Percentiles rank a stretch among this genome's conserved stretches.
phyloP scores from a whole-genome alignment of 2,329 filamentous ascomycete species.

The Polytolypa hystricis region DNA sequence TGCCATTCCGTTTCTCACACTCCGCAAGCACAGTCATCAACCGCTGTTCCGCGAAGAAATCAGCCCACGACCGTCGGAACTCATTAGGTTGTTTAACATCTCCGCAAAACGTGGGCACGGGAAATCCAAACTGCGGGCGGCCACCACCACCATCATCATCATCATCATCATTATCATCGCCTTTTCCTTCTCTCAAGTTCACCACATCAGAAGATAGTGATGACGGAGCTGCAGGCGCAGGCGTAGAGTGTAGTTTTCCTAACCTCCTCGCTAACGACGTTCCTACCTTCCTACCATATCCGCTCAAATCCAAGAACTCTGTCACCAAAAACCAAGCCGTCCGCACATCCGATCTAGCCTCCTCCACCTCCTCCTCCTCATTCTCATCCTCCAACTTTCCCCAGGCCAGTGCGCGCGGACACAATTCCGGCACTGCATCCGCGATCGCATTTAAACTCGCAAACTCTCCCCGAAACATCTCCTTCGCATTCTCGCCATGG shows the following conservation, averaged over 20 bases:
- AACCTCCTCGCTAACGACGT: constrained; percentile 61
- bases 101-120: constrained; percentile 75
- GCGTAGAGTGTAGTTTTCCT: constrained; percentile 64
- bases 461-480: constrained; percentile 57
- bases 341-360: not conserved
- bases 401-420: constrained; percentile 63
- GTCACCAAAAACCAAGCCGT: constrained; percentile 49
- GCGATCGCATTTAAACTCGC: constrained; percentile 75
- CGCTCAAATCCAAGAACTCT: constrained; percentile 63
- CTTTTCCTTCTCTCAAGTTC: not conserved
- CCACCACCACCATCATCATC: not conserved
- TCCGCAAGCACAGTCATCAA: constrained; percentile 53
- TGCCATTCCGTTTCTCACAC: constrained; percentile 51
- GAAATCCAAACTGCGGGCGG: constrained; percentile 68
- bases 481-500: constrained; percentile 20
- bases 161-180: no score
- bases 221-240: constrained; percentile 44
- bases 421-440: constrained; percentile 58
- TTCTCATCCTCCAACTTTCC: constrained; percentile 38
- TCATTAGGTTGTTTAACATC: constrained; percentile 71
- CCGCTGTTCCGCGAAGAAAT: constrained; percentile 72
- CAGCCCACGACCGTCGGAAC: constrained; percentile 63
- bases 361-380: constrained; percentile 25
- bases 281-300: constrained; percentile 29
- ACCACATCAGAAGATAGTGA: not conserved